Base-by-base conservation (phyloP, 106 monocot genomes). In the Acorus gramineus region DNA sequence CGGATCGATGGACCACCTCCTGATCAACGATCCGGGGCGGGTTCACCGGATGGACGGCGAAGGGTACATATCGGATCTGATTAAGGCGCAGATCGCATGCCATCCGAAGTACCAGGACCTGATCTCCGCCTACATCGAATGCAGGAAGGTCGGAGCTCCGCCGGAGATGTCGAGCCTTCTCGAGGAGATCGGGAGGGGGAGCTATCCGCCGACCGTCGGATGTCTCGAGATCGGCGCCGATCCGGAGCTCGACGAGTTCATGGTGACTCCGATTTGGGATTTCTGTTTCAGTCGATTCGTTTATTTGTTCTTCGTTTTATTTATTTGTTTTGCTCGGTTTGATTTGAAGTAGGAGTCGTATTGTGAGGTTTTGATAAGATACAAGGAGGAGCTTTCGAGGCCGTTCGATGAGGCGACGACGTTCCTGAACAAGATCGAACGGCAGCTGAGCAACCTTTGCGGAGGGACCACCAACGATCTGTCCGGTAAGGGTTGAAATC, bases 81-180 rank as follows among this genome's bases (percentile, higher is more conserved):
- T 91, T 68, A 98, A 91, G 56, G 74, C 91, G 1, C 80, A 79
- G 79, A 98, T 98, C 70, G 79, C 91, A 47, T 52, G 75, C 55
- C 96, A 98, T 47, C 96, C 91, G 0, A 67, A 80, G 10, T 90
- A 87, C 59, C 86, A 87, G 4, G 76, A 82, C 52, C 87, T 96
- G 11, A 55, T 96, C 66, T 80, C 87, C 42, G 85, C 90, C 71
- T 90, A 90, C 74, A 87, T 96, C 76, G 84, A 85, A 5, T 96
- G 90, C 74, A 75, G 81, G 53, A 93, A 93, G 83, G 93, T 98
- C 2, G 96, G 96, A n/a, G 96, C 96, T n/a, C 87, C 96, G 47
- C 83, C 85, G 61, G 88, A 88, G 68, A 66, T 81, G 63, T 81
- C 85, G 11, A 66, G 77, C 11, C 69, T 88, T 28, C 74, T 98